A percentile compares a stretch with the other conserved stretches of the same genome.
phyloP scores from a whole-genome alignment of 208 protist species.

The Phytomonas serpens region DNA sequence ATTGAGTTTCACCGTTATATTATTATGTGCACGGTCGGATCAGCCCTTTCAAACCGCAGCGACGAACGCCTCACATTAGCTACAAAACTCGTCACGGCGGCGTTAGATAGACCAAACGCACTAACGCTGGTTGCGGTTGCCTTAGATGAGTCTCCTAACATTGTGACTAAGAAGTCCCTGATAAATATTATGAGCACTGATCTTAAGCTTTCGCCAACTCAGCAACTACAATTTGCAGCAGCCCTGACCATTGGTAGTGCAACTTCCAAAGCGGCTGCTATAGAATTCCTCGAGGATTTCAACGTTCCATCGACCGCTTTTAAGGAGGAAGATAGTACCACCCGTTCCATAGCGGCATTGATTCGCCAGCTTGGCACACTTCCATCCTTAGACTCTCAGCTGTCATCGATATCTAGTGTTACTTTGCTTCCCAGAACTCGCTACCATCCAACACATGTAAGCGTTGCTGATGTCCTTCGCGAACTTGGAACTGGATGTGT shows the following conservation, averaged over 20 bases:
- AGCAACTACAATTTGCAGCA: constrained; percentile 74
- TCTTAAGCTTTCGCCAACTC: constrained; percentile 50
- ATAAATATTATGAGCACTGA: constrained; percentile 43
- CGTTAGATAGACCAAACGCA: constrained; percentile 58
- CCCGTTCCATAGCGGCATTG: constrained; percentile 43
- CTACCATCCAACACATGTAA: constrained; percentile 34
- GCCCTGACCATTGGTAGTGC: constrained; percentile 41
- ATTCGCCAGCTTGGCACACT: constrained; percentile 49
- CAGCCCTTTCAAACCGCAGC: constrained; percentile 20
- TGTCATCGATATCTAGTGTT: constrained; percentile 24
- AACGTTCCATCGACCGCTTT: constrained; percentile 32
- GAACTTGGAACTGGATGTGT: constrained; percentile 82
- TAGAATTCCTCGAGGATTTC: constrained; percentile 48
- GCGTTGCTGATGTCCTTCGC: constrained; percentile 63
- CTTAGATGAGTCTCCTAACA: constrained; percentile 10
- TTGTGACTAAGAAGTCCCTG: constrained; percentile 40
- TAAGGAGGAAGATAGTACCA: constrained; percentile 53
- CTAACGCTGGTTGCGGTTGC: constrained; percentile 32
- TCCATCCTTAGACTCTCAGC: constrained; percentile 37
- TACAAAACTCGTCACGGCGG: constrained; percentile 40
- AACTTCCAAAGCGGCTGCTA: constrained; percentile 46
- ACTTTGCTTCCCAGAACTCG: not conserved
- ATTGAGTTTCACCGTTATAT: constrained; percentile 55
- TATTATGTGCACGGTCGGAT: constrained; percentile 26
- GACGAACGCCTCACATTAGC: constrained; percentile 33